Conservation (phyloP, 1,284 basidiomycete genomes). For the Rhodotorula glutinis region DNA sequence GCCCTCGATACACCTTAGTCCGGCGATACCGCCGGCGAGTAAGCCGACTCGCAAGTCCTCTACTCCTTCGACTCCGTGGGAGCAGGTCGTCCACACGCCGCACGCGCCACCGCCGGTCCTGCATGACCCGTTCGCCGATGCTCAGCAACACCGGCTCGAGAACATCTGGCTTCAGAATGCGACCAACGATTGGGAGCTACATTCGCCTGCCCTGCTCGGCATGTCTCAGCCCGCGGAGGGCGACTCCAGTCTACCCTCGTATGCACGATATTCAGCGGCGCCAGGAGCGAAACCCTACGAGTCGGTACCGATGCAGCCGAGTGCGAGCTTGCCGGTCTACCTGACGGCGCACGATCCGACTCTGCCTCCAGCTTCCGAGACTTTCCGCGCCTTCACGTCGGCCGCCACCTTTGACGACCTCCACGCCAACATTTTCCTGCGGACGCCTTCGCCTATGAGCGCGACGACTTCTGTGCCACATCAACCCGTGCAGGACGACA, state of each 20-base stretch:
- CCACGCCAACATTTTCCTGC: background rate
- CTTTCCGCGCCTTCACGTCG: background rate
- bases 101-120: conserved; percentile 28
- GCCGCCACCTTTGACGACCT: background rate
- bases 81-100: conserved; percentile 35
- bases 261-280: background rate
- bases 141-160: conserved; percentile 21
- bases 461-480: too few relatives aligned
- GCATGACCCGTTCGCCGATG: background rate
- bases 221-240: background rate
- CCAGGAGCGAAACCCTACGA: background rate
- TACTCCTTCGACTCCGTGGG: conserved; percentile 30
- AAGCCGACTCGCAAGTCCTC: background rate
- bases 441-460: too few relatives aligned
- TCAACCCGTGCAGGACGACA: too few relatives aligned
- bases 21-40: background rate
- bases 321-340: background rate
- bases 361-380: background rate
- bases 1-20: background rate
- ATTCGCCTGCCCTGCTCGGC: conserved; percentile 27
- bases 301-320: background rate
- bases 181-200: conserved; percentile 18
- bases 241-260: background rate
- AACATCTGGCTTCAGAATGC: conserved; percentile 20
- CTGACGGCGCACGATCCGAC: background rate